Evolutionary conservation across 2,329 filamentous ascomycete species (phyloP).

Genomic region (Hansfordia pulvinata): DNA sequence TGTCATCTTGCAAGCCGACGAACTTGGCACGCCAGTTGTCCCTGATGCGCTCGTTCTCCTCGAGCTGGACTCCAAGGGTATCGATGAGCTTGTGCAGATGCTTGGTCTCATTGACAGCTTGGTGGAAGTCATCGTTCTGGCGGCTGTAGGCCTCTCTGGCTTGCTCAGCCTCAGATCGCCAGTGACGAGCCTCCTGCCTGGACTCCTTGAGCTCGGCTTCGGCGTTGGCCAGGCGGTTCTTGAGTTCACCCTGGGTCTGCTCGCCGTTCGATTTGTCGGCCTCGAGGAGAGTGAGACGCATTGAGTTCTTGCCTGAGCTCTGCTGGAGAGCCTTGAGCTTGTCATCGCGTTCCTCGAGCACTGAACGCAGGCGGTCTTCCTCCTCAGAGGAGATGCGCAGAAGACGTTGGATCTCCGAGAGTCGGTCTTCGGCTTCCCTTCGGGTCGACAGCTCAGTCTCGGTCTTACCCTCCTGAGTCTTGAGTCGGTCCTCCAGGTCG

Average conservation of each 20-base stretch:
- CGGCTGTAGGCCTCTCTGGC: slow-evolving; percentile 36
- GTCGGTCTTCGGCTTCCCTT: slow-evolving; percentile 56
- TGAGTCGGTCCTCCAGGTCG: slow-evolving; percentile 57
- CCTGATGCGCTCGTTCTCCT: slow-evolving; percentile 74
- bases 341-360: slow-evolving; percentile 56
- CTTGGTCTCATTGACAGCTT: slow-evolving; percentile 48
- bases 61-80: slow-evolving; percentile 62
- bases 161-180: slow-evolving; percentile 47
- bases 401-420: slow-evolving; percentile 59
- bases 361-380: slow-evolving; percentile 51
- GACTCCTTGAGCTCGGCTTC: slow-evolving; percentile 42
- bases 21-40: slow-evolving; percentile 78
- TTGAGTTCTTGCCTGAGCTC: slow-evolving; percentile 35
- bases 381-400: slow-evolving; percentile 60
- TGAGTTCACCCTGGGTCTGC: slow-evolving; percentile 40
- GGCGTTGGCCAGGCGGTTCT: slow-evolving; percentile 36
- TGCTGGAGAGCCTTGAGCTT: slow-evolving; percentile 49
- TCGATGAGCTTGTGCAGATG: slow-evolving; percentile 62
- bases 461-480: slow-evolving; percentile 45
- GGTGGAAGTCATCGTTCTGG: slow-evolving; percentile 32
- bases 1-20: slow-evolving; percentile 74
- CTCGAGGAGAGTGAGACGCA: slow-evolving; percentile 54
- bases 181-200: slow-evolving; percentile 44
- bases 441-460: slow-evolving; percentile 51
- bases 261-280: slow-evolving; percentile 46